Base-by-base conservation (phyloP, 108 stramenopile genomes). In the Parietichytrium sp. region DNA sequence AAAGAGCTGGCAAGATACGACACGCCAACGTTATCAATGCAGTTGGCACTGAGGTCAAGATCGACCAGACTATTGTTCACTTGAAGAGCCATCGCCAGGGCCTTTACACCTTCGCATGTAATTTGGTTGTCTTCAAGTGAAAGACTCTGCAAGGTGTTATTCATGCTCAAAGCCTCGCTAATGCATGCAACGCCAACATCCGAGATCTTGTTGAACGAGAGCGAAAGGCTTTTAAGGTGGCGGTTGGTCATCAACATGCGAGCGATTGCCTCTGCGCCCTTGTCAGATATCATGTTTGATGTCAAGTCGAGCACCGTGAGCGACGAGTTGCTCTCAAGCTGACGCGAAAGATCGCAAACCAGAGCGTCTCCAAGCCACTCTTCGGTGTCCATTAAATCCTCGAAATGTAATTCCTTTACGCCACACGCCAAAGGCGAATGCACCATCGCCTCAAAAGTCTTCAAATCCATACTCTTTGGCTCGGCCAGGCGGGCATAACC, bases 101-200 rank as follows among this genome's bases (percentile, higher is more conserved):
- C 85, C 47, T 83, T 83, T 15, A 77, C 55, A 48, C 87, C 87
- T 18, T 87, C 83, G 18, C 47, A n/a, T 3, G 80, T 82, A 29
- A 87, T 87, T n/a, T 42, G 85, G 54, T 87, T 87, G 54, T 84
- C 80, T 18, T 52, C 61, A 51, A 87, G 53, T 15, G 52, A 30
- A 33, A 87, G 55, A n/a, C 54, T 38, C 38, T 48, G 83, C 33
- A 85, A 78, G 18, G 80, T 61, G 36, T 33, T 55, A 52, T 85
- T 85, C n/a, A 80, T 72, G 15, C 51, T 55, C 16, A 87, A 82
- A 18, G 83, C 54, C 29, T 83, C 51, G 38, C 82, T 79, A 4
- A 87, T 54, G 49, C 79, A 79, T 8, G 78, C 82, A 3, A 85
- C 79, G 27, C 83, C 30, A 4, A 16, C 45, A 42, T 87, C 86